Base-by-base conservation (phyloP, 2,329 filamentous ascomycete genomes). In the Fusarium veterinarium region DNA sequence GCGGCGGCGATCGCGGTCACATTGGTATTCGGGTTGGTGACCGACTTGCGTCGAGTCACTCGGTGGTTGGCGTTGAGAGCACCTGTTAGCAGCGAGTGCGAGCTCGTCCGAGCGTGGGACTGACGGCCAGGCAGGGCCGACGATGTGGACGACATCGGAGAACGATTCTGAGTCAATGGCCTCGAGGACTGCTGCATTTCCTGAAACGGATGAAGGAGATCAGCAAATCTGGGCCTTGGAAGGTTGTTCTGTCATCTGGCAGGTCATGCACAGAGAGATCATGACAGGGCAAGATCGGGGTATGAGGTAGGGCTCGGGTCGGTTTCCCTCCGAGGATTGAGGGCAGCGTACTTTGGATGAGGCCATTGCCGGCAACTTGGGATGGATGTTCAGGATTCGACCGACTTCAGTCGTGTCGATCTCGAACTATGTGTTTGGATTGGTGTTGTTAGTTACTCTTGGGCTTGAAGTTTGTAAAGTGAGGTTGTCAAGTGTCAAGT, bases 41-140 rank as follows among this genome's bases (percentile, higher is more conserved):
- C 95, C 84, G 95, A 98, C 89, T 98, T 98, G 78, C 96, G 91
- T 79, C 95, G 93, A 77, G 93, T 95, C 75, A 98, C 91, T 76
- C 96, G 93, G 83, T 97, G 93, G 81, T 90, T 91, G 76, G 91
- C 85, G 85, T 95, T 95, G 79, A 95, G 89, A 65, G 92, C 90
- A 76, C 91, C 90, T 67, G 92, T 89, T 62, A 95, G 92, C 76
- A 95, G 87, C 65, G 94, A 95, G 82, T 96, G 92, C 55, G 93
- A 93, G 85, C 95, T 93, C 76, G 90, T 91, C 79, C 95, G 92
- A 71, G 90, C 89, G 83, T 93, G 90, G 73, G 89, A 84, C 79
- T 90, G 88, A 75, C 91, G 91, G 75, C 80, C 81, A 58, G 84
- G 85, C 56, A 92, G 86, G 77, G 86, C 88, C 72, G 91, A 90